These are phyloP conservation scores for Tulasnella sp. DNA, from an alignment of 768 basidiomycete genomes.

Conservation along the genomic window DNA sequence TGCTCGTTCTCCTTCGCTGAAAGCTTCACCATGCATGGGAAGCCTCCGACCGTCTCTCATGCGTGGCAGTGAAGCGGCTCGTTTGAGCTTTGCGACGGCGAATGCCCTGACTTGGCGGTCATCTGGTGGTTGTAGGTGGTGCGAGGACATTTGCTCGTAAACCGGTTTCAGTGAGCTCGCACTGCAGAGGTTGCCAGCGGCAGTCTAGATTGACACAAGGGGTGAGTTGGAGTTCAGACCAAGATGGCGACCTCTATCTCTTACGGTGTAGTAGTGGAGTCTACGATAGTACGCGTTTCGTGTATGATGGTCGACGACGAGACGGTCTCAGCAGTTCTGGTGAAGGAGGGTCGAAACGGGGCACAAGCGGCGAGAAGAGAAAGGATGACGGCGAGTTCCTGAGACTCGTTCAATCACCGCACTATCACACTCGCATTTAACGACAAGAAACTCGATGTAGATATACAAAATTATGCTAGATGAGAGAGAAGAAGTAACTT, in stretches of 20 bases:
- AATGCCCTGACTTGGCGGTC: constrained; percentile 68
- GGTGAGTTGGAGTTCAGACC: not conserved
- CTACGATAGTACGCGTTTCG: not conserved
- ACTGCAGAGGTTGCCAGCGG: not conserved
- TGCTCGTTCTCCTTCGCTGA: constrained; percentile 69
- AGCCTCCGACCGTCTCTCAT: constrained; percentile 86
- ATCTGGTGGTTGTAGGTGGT: constrained; percentile 21
- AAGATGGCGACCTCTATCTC: not conserved
- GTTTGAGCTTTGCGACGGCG: constrained; percentile 81
- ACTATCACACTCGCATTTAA: not conserved
- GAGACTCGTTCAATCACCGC: not conserved
- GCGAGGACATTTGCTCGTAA: not conserved
- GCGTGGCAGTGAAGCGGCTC: constrained; percentile 82
- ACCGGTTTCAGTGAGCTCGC: not conserved
- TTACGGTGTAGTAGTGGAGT: not conserved
- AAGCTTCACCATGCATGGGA: constrained; percentile 27
- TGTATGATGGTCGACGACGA: not conserved
- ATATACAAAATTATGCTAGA: too few species aligned
- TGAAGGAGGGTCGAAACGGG: not conserved
- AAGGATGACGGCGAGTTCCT: not conserved
- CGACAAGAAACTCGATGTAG: too few species aligned
- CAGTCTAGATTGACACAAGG: not conserved
- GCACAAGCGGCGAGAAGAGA: not conserved
- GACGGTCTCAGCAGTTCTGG: not conserved
- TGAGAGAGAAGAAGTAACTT: not conserved